These are phyloP conservation scores for Podaxis sp. DNA, from an alignment of 768 basidiomycete genomes.

Conservation along the genomic window DNA sequence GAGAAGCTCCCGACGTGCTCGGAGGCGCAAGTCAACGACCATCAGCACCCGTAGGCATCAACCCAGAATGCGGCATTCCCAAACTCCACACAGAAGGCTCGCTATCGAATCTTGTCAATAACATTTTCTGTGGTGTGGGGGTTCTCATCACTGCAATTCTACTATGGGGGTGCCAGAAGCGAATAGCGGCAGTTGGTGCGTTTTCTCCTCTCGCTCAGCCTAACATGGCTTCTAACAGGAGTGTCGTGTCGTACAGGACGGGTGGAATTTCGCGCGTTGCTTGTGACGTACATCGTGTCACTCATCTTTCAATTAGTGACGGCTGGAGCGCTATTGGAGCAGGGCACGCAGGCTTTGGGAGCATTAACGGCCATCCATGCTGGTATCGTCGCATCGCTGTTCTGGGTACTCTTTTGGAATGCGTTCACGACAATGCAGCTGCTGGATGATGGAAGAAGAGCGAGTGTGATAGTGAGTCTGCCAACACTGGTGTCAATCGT, in stretches of 20 bases:
- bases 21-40: conserved; percentile 37
- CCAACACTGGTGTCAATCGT: not conserved
- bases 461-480: conserved; percentile 49
- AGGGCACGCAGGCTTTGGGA: conserved; percentile 67
- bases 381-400: conserved; percentile 64
- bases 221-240: not conserved
- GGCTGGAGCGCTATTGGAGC: conserved; percentile 65
- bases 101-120: conserved; percentile 77
- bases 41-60: conserved; percentile 69
- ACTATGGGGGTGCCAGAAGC: conserved; percentile 46
- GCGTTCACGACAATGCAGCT: conserved; percentile 70
- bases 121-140: conserved; percentile 66
- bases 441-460: conserved; percentile 77
- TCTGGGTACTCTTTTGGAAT: conserved; percentile 67
- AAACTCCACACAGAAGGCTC: conserved; percentile 50
- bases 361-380: conserved; percentile 69
- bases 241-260: conserved; percentile 26
- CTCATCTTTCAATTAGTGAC: conserved; percentile 70
- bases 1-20: conserved; percentile 28
- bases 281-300: conserved; percentile 56
- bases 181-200: conserved; percentile 82
- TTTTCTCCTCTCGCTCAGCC: conserved; percentile 14
- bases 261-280: conserved; percentile 57
- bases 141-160: conserved; percentile 52
- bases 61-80: conserved; percentile 68